Base-by-base conservation (phyloP, 768 basidiomycete species). In the Hortiboletus campestris region DNA sequence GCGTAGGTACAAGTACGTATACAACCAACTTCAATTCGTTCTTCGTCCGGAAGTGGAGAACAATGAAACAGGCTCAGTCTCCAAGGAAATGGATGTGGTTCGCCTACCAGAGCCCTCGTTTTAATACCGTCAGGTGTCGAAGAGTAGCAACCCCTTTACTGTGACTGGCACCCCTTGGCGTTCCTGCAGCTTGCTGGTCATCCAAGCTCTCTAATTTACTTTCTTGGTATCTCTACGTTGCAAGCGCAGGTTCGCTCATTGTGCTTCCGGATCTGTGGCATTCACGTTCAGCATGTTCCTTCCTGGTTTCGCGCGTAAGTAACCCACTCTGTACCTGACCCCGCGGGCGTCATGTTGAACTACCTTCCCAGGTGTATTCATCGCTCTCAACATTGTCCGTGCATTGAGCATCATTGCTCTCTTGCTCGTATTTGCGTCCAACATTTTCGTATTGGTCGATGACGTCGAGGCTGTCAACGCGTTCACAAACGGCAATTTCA, bases 371-470 rank as follows among this genome's bases (percentile, higher is more conserved):
- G 79, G 74, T 57, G 41, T 81, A 52, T 93, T 93, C 73, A 78
- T 89, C 66, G 84, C 82, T 61, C 84, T 95, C 69, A 95, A 96
- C 68, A 79, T 75, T 66, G 75, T 89, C 65, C 88, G 94, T 55
- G 69, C 76, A 42, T 67, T 97, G 58, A 92, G 89, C 69, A 79
- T 96, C 67, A 72, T 94, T 61, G 80, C 84, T 17, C 81, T 96
- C 53, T 73, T 92, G 28, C 83, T 95, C 46, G 89, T 94, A 9
- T 88, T 96, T 61, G 75, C 89, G 13, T 89, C 82, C 70, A 89
- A 80, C 53, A 84, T 90, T 63, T 66, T 89, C 60, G 83, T 84
- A 55, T 77, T 91, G 74, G 88, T 86, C 57, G 84, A 81, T 53
- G 90, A 92, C 64, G 74, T 92, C 69, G 77, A 86, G 61, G 89